These are phyloP conservation scores for Hanseniaspora nectarophila DNA, from an alignment of 805 yeast genomes.

Conservation along the genomic window DNA sequence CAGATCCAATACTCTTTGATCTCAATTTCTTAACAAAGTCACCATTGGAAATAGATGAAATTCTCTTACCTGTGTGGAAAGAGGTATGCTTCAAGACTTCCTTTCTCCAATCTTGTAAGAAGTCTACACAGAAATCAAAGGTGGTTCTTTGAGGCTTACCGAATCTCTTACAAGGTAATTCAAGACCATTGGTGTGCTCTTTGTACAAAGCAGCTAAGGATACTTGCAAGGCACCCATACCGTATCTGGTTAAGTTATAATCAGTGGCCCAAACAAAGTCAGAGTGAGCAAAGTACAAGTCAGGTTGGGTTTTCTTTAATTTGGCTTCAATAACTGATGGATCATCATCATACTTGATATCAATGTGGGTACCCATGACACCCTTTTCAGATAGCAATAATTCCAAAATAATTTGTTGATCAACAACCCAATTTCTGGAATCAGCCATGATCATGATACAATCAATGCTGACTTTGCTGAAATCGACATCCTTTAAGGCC, in stretches of 20 bases:
- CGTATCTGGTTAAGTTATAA: constrained; percentile 68
- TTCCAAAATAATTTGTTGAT: constrained; percentile 79
- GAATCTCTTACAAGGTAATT: constrained; percentile 65
- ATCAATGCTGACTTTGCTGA: constrained; percentile 54
- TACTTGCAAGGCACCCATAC: constrained; percentile 90
- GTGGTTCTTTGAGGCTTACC: constrained; percentile 88
- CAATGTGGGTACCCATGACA: constrained; percentile 68
- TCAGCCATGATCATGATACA: constrained; percentile 86
- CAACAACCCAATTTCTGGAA: constrained; percentile 86
- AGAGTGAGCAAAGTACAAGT: constrained; percentile 77
- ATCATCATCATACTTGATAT: constrained; percentile 32
- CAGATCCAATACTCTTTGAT: constrained; percentile 7
- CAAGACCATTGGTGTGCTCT: constrained; percentile 67
- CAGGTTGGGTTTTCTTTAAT: constrained; percentile 55
- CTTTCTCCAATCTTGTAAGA: constrained; percentile 64
- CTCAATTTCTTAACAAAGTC: not conserved
- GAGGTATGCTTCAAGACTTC: constrained; percentile 44
- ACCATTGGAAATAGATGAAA: constrained; percentile 1
- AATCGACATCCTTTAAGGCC: constrained; percentile 47
- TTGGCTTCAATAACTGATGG: constrained; percentile 9
- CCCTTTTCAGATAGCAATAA: constrained; percentile 65
- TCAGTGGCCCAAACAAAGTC: constrained; percentile 92
- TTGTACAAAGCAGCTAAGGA: constrained; percentile 74
- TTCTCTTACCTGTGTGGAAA: constrained; percentile 21
- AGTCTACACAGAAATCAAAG: constrained; percentile 69